Base-by-base conservation (phyloP, 1,284 basidiomycete genomes). In the Leccinum variabile region DNA sequence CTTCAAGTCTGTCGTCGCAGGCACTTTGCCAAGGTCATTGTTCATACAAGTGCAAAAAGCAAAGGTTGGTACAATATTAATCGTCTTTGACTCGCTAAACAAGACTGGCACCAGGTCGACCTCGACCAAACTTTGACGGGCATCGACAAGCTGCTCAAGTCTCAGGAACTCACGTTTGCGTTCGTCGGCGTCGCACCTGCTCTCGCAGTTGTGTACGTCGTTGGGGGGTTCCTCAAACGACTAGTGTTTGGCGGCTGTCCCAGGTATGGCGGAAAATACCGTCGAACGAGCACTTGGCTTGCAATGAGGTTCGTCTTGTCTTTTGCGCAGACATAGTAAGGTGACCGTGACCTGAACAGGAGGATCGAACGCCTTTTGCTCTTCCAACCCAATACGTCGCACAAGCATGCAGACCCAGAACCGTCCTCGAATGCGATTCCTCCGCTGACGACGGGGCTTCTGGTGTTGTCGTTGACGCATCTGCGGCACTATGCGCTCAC, bases 21-120 rank as follows among this genome's bases (percentile, higher is more conserved):
- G 97, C 5, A 91, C 90, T 13, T 82, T 99, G 13, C 79, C 98
- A 30, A 85, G 97, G 46, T 90, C 93, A 0, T 78, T 96, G 37
- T 88, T 99, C 63, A 92, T 99, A 60, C 97, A 98, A 74, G 84
- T 98, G 2, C 97, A 99, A 72, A 99, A 98, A 77, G 93, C 95
- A 62, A 98, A 98, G 82, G 95, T 94, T 28, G 59, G 79, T 59
- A 37, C n/a, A 39, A 57, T 9, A 7, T 1, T 54, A 57, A 56
- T 28, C 6, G 18, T 3, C 10, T 16, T 35, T 46, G 13, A 33
- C 16, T 25, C 11, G 4, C 54, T 53, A 25, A 37, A 25, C 44
- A 37, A 30, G 53, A 63, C 54, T 3, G 54, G 25, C 32, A 39
- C 8, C 66, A 94, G 92, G 92, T 94, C 62, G 97, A 99, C 75